A percentile compares a stretch with the other conserved stretches of the same genome.
These are phyloP conservation scores for Ceratorhiza oryzae-sativae DNA, from an alignment of 1,284 basidiomycete genomes.

Conservation along the genomic window DNA sequence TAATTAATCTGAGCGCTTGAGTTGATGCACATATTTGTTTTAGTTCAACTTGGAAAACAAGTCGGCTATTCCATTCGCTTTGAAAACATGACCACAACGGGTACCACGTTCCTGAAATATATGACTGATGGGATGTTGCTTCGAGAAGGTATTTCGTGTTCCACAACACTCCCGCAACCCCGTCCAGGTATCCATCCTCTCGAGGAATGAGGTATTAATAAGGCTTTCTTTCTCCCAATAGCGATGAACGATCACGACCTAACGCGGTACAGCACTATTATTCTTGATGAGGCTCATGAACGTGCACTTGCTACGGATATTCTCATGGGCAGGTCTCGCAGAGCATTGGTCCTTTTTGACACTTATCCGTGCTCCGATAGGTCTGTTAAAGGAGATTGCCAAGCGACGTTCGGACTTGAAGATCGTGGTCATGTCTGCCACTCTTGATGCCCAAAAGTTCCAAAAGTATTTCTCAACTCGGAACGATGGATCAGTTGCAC, in stretches of 20 bases:
- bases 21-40: not conserved
- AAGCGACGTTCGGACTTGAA: slow-evolving; percentile 88
- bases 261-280: slow-evolving; percentile 92
- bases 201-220: no score
- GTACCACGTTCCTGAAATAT: slow-evolving; percentile 94
- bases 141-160: slow-evolving; percentile 16
- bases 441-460: slow-evolving; percentile 96
- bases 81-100: slow-evolving; percentile 94
- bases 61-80: slow-evolving; percentile 99
- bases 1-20: slow-evolving; percentile 64
- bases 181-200: no score
- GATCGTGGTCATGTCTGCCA: slow-evolving; percentile 98
- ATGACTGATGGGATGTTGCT: slow-evolving; percentile 97
- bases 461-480: slow-evolving; percentile 85
- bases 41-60: slow-evolving; percentile 89
- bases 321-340: slow-evolving; percentile 86
- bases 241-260: slow-evolving; percentile 96
- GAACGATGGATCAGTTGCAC: slow-evolving; percentile 61
- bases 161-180: not conserved
- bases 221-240: slow-evolving; percentile 90
- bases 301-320: slow-evolving; percentile 98
- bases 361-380: slow-evolving; percentile 71
- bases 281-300: slow-evolving; percentile 99
- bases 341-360: not conserved
- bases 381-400: slow-evolving; percentile 79